These are phyloP conservation scores for Suillus spraguei DNA, from an alignment of 768 basidiomycete genomes.

Conservation along the genomic window DNA sequence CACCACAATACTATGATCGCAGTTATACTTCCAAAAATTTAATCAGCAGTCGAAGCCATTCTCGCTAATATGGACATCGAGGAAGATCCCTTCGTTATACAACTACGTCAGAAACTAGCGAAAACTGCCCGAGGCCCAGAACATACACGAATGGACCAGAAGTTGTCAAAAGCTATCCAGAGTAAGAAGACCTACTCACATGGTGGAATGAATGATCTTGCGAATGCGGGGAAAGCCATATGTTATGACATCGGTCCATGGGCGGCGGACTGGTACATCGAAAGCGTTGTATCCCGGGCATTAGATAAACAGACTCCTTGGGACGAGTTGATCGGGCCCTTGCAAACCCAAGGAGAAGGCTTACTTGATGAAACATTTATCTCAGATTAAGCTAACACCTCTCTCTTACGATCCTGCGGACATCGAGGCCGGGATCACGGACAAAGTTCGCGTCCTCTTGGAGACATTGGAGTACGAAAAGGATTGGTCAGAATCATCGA, in stretches of 20 bases:
- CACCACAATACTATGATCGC: slow-evolving; percentile 31
- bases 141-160: slow-evolving; percentile 59
- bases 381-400: slow-evolving; percentile 43
- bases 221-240: slow-evolving; percentile 56
- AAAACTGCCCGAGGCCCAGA: slow-evolving; percentile 42
- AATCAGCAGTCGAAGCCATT: slow-evolving; percentile 45
- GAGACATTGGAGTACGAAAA: slow-evolving; percentile 60
- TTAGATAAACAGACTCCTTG: slow-evolving; percentile 46
- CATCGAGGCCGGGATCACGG: slow-evolving; percentile 53
- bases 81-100: slow-evolving; percentile 64
- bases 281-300: slow-evolving; percentile 56
- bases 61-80: slow-evolving; percentile 57
- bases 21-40: slow-evolving; percentile 54
- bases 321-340: slow-evolving; percentile 50
- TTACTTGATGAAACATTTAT: slow-evolving; percentile 57
- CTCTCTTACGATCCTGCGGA: slow-evolving; percentile 54
- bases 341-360: slow-evolving; percentile 61
- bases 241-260: slow-evolving; percentile 67
- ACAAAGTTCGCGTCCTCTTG: slow-evolving; percentile 61
- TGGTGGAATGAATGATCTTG: slow-evolving; percentile 64
- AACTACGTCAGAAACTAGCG: slow-evolving; percentile 48
- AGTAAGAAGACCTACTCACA: slow-evolving; percentile 66
- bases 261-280: slow-evolving; percentile 81
- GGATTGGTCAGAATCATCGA: slow-evolving; percentile 44
- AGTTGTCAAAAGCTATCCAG: slow-evolving; percentile 60